These are phyloP conservation scores for Cordia subcordata DNA, from an alignment of 257 asterid species.

Conservation along the genomic window DNA sequence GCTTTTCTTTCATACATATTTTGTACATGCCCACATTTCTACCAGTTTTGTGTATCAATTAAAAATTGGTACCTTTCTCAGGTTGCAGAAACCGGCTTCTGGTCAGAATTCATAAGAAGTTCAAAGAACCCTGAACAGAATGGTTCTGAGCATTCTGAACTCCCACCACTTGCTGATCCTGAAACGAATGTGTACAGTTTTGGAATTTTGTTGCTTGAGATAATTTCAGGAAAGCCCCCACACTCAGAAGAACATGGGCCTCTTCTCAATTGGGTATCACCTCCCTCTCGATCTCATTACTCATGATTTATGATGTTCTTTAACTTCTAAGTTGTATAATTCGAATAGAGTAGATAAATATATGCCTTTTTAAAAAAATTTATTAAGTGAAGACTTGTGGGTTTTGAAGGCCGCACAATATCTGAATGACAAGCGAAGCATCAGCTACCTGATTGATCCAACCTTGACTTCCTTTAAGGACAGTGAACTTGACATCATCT, in stretches of 20 bases:
- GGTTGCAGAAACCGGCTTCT: slow-evolving; percentile 60
- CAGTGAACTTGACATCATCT: slow-evolving; percentile 49
- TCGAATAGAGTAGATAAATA: neutral
- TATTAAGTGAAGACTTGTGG: neutral
- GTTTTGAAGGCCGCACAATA: slow-evolving; percentile 47
- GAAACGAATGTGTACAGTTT: slow-evolving; percentile 67
- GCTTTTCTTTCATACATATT: neutral
- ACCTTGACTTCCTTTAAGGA: slow-evolving; percentile 55
- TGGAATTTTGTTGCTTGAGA: slow-evolving; percentile 72
- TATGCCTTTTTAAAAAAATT: neutral
- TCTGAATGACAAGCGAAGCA: slow-evolving; percentile 46
- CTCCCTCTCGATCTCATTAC: neutral
- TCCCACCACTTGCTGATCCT: slow-evolving; percentile 44
- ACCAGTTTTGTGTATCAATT: too few relatives aligned
- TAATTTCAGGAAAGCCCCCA: slow-evolving; percentile 61
- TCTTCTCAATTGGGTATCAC: slow-evolving; percentile 58
- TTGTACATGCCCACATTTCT: too few relatives aligned
- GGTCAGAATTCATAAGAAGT: slow-evolving; percentile 56
- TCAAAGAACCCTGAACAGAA: slow-evolving; percentile 37
- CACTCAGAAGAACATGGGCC: slow-evolving; percentile 53
- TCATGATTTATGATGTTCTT: neutral
- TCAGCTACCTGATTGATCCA: slow-evolving; percentile 54
- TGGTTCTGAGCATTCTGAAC: slow-evolving; percentile 42
- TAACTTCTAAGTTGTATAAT: too few relatives aligned
- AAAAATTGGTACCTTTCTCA: slow-evolving; percentile 22